Conservation (phyloP, 805 yeast species). For the Candida rishiriensis region DNA sequence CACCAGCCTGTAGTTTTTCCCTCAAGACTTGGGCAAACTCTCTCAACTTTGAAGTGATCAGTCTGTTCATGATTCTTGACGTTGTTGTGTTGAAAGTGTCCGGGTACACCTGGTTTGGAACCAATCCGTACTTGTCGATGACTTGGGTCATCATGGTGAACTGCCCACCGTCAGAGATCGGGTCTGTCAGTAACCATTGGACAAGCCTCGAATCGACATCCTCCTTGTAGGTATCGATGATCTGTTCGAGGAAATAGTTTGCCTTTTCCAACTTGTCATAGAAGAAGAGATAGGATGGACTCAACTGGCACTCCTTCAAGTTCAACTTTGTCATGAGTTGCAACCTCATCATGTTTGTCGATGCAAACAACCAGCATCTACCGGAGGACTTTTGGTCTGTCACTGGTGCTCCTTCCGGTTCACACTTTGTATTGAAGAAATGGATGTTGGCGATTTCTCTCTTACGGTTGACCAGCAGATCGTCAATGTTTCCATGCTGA, state of each 20-base stretch:
- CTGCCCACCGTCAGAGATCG: constrained; percentile 84
- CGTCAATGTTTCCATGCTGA: constrained; percentile 34
- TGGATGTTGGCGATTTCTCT: constrained; percentile 29
- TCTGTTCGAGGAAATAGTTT: constrained; percentile 73
- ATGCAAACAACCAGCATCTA: constrained; percentile 87
- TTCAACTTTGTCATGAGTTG: constrained; percentile 58
- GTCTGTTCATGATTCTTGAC: constrained; percentile 49
- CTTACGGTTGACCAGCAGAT: constrained; percentile 34
- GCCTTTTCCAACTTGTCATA: constrained; percentile 85
- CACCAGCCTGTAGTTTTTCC: constrained; percentile 34
- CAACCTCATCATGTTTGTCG: constrained; percentile 67
- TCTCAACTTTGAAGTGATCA: constrained; percentile 66
- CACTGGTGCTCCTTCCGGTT: constrained; percentile 55
- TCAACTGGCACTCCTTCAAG: constrained; percentile 64
- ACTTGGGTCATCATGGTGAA: constrained; percentile 78
- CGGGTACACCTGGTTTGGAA: constrained; percentile 70
- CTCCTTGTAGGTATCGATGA: constrained; percentile 62
- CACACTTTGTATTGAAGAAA: constrained; percentile 39
- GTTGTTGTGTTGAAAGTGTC: constrained; percentile 56
- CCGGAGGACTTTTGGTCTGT: constrained; percentile 76
- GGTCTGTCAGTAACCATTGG: constrained; percentile 58
- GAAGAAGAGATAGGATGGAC: constrained; percentile 76
- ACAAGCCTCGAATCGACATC: constrained; percentile 67
- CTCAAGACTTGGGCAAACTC: constrained; percentile 75
- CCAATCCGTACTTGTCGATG: constrained; percentile 74